A percentile compares a stretch with the other conserved stretches of the same genome.
phyloP scores from a whole-genome alignment of 1,284 basidiomycete genomes.

The Rhodotorula sp. region DNA sequence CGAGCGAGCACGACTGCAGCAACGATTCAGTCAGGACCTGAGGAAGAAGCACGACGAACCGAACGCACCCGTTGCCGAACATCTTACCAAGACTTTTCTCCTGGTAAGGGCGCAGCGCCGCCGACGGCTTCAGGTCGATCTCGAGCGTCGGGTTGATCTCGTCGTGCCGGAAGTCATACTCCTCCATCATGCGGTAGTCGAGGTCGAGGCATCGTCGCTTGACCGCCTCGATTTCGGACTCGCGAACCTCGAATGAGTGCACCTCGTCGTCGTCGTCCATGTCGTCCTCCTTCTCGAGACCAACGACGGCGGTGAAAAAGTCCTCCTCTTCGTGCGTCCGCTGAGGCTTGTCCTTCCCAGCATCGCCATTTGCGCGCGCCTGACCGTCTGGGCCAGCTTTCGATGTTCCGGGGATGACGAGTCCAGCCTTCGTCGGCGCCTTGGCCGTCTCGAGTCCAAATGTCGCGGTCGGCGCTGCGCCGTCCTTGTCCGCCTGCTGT shows the following conservation, averaged over 20 bases:
- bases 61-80: conserved; percentile 88
- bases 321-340: conserved; percentile 59
- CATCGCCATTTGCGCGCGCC: conserved; percentile 17
- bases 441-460: conserved; percentile 70
- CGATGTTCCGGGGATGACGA: conserved; percentile 75
- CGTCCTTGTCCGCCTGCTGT: conserved; percentile 21
- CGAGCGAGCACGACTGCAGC: conserved; percentile 79
- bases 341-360: conserved; percentile 13
- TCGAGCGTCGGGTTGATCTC: conserved; percentile 90
- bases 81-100: conserved; percentile 96
- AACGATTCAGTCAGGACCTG: too few species aligned
- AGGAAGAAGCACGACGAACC: background rate
- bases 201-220: conserved; percentile 73
- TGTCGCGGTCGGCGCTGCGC: conserved; percentile 53
- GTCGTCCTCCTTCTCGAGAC: conserved; percentile 82
- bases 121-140: conserved; percentile 94
- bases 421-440: conserved; percentile 72
- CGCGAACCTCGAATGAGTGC: conserved; percentile 90
- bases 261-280: conserved; percentile 94
- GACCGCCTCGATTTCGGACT: conserved; percentile 73
- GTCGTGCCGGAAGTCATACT: conserved; percentile 97
- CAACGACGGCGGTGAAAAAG: conserved; percentile 82
- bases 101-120: conserved; percentile 93
- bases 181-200: conserved; percentile 93
- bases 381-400: conserved; percentile 45